Percentiles rank a stretch among this genome's conserved stretches.
These are phyloP conservation scores for Cicer bijugum DNA, from an alignment of 306 rosid species.

Conservation along the genomic window DNA sequence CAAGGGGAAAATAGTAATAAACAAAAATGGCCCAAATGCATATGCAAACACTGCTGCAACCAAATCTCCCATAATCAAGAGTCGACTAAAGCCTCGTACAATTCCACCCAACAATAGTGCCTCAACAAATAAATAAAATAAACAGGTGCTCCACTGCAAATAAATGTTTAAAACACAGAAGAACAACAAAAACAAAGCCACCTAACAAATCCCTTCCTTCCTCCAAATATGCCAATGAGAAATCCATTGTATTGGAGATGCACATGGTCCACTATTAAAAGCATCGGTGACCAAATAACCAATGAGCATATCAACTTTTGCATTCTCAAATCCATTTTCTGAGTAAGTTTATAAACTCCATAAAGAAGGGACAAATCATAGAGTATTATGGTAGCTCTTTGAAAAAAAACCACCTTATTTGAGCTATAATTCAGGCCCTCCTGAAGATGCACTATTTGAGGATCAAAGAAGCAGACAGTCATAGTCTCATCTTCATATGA, in stretches of 20 bases:
- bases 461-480: too few relatives aligned
- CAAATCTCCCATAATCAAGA: conserved; percentile 62
- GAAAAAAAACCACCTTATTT: conserved; percentile 63
- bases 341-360: conserved; percentile 65
- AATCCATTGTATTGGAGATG: conserved; percentile 96
- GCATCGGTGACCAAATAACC: conserved; percentile 91
- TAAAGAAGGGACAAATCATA: conserved; percentile 76
- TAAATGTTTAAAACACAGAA: conserved; percentile 82
- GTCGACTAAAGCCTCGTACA: conserved; percentile 63
- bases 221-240: conserved; percentile 83
- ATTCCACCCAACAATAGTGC: conserved; percentile 86
- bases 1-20: neutral
- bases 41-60: conserved; percentile 70
- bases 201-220: conserved; percentile 49
- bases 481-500: too few relatives aligned
- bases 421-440: conserved; percentile 70
- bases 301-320: conserved; percentile 64
- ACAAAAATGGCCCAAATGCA: conserved; percentile 78
- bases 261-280: conserved; percentile 82
- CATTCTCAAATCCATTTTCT: conserved; percentile 58
- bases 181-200: conserved; percentile 68
- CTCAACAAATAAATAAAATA: conserved; percentile 82
- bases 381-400: conserved; percentile 63
- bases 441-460: conserved; percentile 46
- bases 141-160: conserved; percentile 81